A percentile compares a stretch with the other conserved stretches of the same genome.
phyloP scores from a whole-genome alignment of 345 rosid species.

The Sonneratia alba region DNA sequence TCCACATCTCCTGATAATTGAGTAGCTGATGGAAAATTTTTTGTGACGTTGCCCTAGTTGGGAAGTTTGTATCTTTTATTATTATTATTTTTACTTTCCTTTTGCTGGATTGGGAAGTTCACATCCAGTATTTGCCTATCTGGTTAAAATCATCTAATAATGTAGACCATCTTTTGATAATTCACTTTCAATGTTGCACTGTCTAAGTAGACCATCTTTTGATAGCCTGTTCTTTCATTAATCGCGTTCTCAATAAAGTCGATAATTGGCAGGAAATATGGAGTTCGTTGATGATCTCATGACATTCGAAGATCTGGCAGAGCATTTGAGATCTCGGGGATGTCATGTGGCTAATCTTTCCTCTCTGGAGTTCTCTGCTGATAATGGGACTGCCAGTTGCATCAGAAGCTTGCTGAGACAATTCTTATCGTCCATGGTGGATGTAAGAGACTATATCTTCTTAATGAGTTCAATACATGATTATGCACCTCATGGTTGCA shows the following conservation, averaged over 20 bases:
- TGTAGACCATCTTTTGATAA: background rate
- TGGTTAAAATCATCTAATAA: background rate
- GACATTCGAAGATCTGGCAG: conserved; percentile 69
- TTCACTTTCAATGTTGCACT: background rate
- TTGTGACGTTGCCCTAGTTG: no score
- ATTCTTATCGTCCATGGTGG: conserved; percentile 50
- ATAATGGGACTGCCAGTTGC: conserved; percentile 73
- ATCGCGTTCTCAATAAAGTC: conserved; percentile 2
- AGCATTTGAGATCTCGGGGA: conserved; percentile 62
- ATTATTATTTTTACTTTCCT: background rate
- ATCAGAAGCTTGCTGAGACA: conserved; percentile 73
- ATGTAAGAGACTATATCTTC: conserved; percentile 40
- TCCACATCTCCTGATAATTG: background rate
- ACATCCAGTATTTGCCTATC: no score
- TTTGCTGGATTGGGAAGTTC: background rate
- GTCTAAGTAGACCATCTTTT: background rate
- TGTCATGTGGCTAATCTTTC: conserved; percentile 88
- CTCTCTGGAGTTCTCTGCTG: conserved; percentile 58
- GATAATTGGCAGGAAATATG: conserved; percentile 57
- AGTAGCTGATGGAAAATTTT: background rate
- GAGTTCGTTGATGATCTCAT: conserved; percentile 87
- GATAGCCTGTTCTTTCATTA: background rate
- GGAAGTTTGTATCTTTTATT: no score
- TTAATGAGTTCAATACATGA: background rate
- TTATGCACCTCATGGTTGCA: background rate